Evolutionary conservation across 441 rosid genomes (phyloP).

Genomic region (Lepidium campestre): DNA sequence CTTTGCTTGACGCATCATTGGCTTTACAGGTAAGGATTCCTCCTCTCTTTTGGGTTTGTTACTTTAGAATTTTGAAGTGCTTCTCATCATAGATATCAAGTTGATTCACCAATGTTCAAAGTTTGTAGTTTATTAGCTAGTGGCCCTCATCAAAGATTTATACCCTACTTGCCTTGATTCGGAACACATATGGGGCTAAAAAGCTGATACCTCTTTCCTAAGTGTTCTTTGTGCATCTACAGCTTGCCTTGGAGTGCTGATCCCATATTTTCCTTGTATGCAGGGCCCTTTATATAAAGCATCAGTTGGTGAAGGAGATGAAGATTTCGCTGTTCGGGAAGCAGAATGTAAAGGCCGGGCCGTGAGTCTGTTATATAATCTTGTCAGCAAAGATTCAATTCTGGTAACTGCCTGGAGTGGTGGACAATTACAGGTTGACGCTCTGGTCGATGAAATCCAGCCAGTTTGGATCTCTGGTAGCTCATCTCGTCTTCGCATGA

Average conservation of each 20-base stretch:
- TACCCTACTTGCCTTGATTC: not conserved
- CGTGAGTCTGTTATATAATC: slow-evolving; percentile 67
- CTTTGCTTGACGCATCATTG: slow-evolving; percentile 78
- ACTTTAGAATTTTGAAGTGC: not conserved
- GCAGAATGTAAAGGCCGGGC: slow-evolving; percentile 84
- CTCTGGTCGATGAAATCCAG: slow-evolving; percentile 95
- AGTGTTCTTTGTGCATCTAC: not conserved
- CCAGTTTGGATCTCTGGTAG: slow-evolving; percentile 80
- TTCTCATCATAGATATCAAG: not conserved
- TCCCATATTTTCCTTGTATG: slow-evolving; percentile 6
- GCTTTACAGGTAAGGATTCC: slow-evolving; percentile 68
- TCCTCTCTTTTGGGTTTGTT: slow-evolving; percentile 3
- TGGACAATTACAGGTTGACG: slow-evolving; percentile 90
- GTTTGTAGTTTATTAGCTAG: not conserved
- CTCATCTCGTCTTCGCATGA: slow-evolving; percentile 68
- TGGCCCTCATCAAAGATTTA: slow-evolving; percentile 4
- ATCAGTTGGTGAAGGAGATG: slow-evolving; percentile 52
- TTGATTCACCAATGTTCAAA: not conserved
- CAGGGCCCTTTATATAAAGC: slow-evolving; percentile 85
- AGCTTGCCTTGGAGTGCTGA: slow-evolving; percentile 6
- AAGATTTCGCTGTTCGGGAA: slow-evolving; percentile 42
- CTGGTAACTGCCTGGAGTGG: slow-evolving; percentile 95
- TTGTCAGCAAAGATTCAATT: slow-evolving; percentile 85
- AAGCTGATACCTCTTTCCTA: not conserved
- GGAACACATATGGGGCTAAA: not conserved